Percentiles rank a stretch among this genome's conserved stretches.
Evolutionary conservation across 306 rosid species (phyloP).

Genomic region (Rubus idaeus): DNA sequence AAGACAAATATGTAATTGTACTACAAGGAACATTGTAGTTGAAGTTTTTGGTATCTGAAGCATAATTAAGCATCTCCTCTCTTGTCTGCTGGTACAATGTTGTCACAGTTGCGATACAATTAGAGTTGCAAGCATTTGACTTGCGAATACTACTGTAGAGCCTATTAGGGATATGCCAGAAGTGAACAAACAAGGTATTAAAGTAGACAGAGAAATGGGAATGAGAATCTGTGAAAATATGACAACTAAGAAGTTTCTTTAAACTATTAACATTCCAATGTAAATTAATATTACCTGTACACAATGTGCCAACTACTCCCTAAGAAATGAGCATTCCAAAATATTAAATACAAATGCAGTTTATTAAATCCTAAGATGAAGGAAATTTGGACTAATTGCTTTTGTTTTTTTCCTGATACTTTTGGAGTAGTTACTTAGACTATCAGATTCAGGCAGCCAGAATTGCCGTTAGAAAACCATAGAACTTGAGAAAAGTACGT

Average conservation of each 20-base stretch:
- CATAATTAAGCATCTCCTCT: background rate
- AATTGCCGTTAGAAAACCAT: background rate
- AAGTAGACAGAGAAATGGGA: no score
- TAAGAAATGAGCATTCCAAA: background rate
- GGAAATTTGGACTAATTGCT: no score
- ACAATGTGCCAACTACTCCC: background rate
- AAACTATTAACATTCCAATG: no score
- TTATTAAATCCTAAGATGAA: no score
- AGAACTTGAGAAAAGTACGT: background rate
- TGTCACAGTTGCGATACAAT: background rate
- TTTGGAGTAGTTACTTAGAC: background rate
- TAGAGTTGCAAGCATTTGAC: background rate
- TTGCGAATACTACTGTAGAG: no score
- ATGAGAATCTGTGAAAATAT: no score
- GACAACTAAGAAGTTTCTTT: no score
- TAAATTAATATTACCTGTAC: background rate
- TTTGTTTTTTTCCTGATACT: no score
- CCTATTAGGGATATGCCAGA: no score
- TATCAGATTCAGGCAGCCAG: background rate
- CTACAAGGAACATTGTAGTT: slow-evolving; percentile 13
- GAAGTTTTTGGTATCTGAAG: slow-evolving; percentile 13
- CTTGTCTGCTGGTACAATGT: background rate
- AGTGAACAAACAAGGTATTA: no score
- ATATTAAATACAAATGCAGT: no score
- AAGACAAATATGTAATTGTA: slow-evolving; percentile 21